A percentile compares a stretch with the other conserved stretches of the same genome.
Evolutionary conservation across 139 green algal species (phyloP).

Genomic region (Chlamydomonas schloesseri): DNA sequence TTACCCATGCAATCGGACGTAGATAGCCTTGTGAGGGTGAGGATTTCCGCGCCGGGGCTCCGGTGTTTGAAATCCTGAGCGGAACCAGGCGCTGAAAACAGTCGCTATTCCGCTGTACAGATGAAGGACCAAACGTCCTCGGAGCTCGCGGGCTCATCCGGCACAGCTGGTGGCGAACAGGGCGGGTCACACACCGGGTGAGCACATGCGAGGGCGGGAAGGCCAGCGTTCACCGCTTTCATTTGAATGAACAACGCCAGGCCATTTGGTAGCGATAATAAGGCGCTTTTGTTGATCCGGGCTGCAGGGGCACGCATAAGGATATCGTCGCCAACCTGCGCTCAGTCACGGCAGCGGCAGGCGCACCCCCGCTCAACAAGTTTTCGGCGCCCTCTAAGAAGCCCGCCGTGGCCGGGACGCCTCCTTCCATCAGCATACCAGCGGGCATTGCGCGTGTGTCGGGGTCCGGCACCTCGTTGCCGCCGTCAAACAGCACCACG

Average conservation of each 20-base stretch:
- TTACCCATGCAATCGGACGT: too few relatives aligned
- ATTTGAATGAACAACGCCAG: neutral
- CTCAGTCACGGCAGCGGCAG: neutral
- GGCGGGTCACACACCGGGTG: neutral
- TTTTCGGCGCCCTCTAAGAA: neutral
- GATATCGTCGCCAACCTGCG: neutral
- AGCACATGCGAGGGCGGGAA: neutral
- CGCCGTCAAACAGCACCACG: neutral
- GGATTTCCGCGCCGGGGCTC: too few relatives aligned
- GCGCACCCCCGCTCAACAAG: too few relatives aligned
- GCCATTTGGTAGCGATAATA: too few relatives aligned
- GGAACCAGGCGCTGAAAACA: too few relatives aligned
- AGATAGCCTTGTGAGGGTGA: too few relatives aligned
- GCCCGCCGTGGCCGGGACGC: neutral
- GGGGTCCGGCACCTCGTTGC: neutral
- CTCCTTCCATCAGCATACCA: neutral
- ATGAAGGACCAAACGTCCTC: conserved; percentile 22
- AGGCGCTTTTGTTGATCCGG: neutral
- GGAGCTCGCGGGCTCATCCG: neutral
- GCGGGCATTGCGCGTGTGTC: neutral
- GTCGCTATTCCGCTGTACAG: neutral
- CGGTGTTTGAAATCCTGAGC: too few relatives aligned
- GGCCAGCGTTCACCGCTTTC: neutral
- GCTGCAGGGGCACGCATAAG: neutral
- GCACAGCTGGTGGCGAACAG: neutral